Evolutionary conservation across 306 rosid species (phyloP).

Genomic region (Rosa persica): DNA sequence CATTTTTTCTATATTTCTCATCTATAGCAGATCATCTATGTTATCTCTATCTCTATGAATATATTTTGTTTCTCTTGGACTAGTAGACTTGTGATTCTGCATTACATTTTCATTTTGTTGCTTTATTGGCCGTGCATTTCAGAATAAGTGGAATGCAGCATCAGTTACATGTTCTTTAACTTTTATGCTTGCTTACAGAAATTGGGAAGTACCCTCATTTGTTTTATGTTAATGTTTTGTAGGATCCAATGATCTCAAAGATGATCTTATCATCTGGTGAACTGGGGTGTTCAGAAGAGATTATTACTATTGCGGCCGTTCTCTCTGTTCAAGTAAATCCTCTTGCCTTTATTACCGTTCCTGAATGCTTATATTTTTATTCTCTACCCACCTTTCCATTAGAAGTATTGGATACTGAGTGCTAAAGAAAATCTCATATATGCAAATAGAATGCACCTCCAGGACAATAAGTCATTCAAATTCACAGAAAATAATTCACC

Average conservation of each 20-base stretch:
- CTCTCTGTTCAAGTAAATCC: conserved; percentile 82
- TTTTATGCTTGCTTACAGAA: background rate
- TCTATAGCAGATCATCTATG: background rate
- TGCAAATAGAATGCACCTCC: background rate
- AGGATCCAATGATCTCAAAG: conserved; percentile 97
- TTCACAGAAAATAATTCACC: background rate
- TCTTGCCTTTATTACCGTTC: conserved; percentile 10
- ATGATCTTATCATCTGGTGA: conserved; percentile 82
- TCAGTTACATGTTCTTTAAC: background rate
- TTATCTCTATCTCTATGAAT: conserved; percentile 4
- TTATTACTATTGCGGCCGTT: conserved; percentile 77
- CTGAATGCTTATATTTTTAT: background rate
- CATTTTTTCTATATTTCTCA: background rate
- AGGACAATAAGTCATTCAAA: background rate
- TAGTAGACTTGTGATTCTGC: background rate
- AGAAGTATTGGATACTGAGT: background rate
- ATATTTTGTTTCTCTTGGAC: background rate
- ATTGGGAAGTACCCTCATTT: background rate
- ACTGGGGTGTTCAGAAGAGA: conserved; percentile 93
- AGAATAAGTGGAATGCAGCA: background rate
- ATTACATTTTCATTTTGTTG: background rate
- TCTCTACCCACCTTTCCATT: background rate
- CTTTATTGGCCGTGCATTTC: background rate
- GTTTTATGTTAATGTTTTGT: conserved; percentile 18
- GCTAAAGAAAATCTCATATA: background rate